phyloP scores from a whole-genome alignment of 768 basidiomycete species.

The Russula earlei region DNA sequence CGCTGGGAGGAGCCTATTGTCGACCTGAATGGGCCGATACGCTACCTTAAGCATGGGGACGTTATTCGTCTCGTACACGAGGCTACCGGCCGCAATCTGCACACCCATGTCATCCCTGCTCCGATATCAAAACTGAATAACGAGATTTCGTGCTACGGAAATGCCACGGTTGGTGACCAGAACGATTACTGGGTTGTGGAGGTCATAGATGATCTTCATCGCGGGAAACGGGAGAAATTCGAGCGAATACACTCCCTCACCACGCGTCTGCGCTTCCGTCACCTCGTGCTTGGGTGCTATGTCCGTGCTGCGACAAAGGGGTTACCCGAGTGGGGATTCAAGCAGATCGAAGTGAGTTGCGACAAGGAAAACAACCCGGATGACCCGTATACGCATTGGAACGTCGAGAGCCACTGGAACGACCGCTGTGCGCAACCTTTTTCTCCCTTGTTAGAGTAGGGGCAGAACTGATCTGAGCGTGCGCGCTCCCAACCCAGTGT shows the following conservation, averaged over 20 bases:
- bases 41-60: slow-evolving; percentile 68
- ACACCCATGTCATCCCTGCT: slow-evolving; percentile 83
- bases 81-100: slow-evolving; percentile 82
- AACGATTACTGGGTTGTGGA: slow-evolving; percentile 92
- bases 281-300: slow-evolving; percentile 75
- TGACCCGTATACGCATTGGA: slow-evolving; percentile 91
- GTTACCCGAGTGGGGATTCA: slow-evolving; percentile 98
- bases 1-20: slow-evolving; percentile 67
- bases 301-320: slow-evolving; percentile 80
- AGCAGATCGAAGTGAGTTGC: slow-evolving; percentile 95
- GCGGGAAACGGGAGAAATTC: slow-evolving; percentile 46
- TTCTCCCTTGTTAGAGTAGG: background rate
- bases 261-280: slow-evolving; percentile 78
- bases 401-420: slow-evolving; percentile 97
- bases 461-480: background rate
- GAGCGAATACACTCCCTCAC: slow-evolving; percentile 81
- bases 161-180: slow-evolving; percentile 74
- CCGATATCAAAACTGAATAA: slow-evolving; percentile 83
- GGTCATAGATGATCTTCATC: slow-evolving; percentile 81
- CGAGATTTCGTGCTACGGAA: slow-evolving; percentile 94
- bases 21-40: slow-evolving; percentile 57
- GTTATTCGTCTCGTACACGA: slow-evolving; percentile 72
- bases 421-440: slow-evolving; percentile 60
- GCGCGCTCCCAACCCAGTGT: slow-evolving; percentile 45
- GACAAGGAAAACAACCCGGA: slow-evolving; percentile 75